These are phyloP conservation scores for Hippophae rhamnoides DNA, from an alignment of 306 rosid species.

Conservation along the genomic window DNA sequence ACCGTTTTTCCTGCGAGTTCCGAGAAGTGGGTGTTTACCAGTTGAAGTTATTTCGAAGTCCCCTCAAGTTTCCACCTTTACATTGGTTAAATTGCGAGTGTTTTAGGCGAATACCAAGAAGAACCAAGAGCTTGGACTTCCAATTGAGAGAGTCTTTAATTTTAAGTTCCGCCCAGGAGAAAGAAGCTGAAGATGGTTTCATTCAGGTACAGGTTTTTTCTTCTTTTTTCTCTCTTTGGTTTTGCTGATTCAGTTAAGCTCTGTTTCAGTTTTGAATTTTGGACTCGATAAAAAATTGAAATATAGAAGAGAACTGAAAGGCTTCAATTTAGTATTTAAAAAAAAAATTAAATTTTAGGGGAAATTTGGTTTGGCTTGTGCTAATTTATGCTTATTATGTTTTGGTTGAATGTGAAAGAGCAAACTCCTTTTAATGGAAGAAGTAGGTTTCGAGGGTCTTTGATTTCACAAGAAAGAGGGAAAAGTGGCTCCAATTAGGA, in stretches of 20 bases:
- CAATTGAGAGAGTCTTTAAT: conserved; percentile 20
- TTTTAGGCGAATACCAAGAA: conserved; percentile 19
- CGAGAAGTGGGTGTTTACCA: conserved; percentile 23
- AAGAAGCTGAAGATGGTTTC: conserved; percentile 55
- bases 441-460: too few relatives aligned
- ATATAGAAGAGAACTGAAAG: background rate
- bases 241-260: background rate
- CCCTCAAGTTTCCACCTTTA: conserved; percentile 25
- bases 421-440: too few relatives aligned
- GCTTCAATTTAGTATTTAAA: background rate
- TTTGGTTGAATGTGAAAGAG: too few relatives aligned
- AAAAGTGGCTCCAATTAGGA: too few relatives aligned
- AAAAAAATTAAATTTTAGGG: too few relatives aligned
- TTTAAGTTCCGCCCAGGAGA: conserved; percentile 39
- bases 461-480: too few relatives aligned
- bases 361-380: too few relatives aligned
- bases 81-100: conserved; percentile 12
- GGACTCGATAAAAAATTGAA: background rate
- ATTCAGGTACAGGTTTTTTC: conserved; percentile 29
- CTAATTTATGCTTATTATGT: too few relatives aligned
- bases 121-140: conserved; percentile 12
- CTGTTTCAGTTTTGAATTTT: background rate
- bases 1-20: conserved; percentile 17
- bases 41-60: conserved; percentile 17
- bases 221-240: background rate